Base-by-base conservation (phyloP, 2,329 filamentous ascomycete genomes). In the Ceratocystis lukuohia region DNA sequence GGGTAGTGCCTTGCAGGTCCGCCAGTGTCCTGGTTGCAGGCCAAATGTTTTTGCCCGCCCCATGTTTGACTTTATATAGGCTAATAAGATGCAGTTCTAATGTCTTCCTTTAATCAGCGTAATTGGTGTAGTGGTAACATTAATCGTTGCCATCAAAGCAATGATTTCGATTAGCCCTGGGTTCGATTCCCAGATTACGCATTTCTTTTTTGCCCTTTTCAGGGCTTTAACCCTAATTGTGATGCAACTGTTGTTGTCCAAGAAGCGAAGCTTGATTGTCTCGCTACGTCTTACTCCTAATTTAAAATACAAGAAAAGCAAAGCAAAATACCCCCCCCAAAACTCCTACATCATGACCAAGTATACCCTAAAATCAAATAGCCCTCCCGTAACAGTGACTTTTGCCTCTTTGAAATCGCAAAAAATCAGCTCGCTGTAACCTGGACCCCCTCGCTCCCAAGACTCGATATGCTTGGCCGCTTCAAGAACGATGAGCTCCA, bases 71-170 rank as follows among this genome's bases (percentile, higher is more conserved):
- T 28, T 28, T 28, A 28, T 28, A 28, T 28, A 28, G 25, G 3
- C 25, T 28, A 28, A 28, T 28, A 28, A 28, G 1, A 5, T 28
- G 25, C 25, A 3, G 3, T 1, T 4, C 1, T 1, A 3, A 3
- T 28, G 25, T 28, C 25, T 28, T 28, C 3, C 25, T 4, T 48
- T 48, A 48, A n/a, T 5, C n/a, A 50, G 61, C 61, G 61, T 63
- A 63, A 63, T 63, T 63, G 61, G 61, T 63, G 62, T 64, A 64
- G 62, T 63, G 61, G 61, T 63, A 63, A 53, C 62, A 64, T 64
- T 64, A 64, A 64, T 64, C 46, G 45, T 64, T 64, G 62, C 62
- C 62, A 64, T 64, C 46, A 7, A 22, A 1, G 62, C 41, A 53
- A 41, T 64, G 45, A 64, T 64, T 53, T 53, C 62, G 62, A 53